Conservation (phyloP, 2,329 filamentous ascomycete genomes). For the Orbilia oligospora region DNA sequence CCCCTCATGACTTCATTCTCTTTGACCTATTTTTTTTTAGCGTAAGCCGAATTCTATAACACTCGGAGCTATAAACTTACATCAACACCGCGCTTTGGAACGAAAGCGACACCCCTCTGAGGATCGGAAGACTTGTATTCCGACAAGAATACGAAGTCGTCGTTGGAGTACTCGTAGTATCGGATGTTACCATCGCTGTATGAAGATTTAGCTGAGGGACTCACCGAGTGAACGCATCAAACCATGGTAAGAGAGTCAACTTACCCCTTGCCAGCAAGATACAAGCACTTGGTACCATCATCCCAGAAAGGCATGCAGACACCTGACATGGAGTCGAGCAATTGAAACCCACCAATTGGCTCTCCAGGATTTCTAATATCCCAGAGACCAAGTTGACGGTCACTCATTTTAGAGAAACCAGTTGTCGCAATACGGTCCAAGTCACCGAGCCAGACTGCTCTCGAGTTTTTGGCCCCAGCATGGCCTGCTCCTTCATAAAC, state of each 20-base stretch:
- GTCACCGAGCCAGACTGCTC: conserved; percentile 96
- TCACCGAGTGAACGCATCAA: conserved; percentile 63
- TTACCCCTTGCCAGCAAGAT: conserved; percentile 96
- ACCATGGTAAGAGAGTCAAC: conserved; percentile 66
- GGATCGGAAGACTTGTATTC: conserved; percentile 98
- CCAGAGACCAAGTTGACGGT: conserved; percentile 95
- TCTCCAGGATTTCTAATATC: conserved; percentile 84
- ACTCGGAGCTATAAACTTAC: conserved; percentile 69
- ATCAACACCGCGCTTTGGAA: conserved; percentile 95
- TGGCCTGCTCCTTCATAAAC: conserved; percentile 89
- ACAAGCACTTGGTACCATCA: conserved; percentile 93
- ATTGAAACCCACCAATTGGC: conserved; percentile 89
- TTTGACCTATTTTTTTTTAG: conserved; percentile 74
- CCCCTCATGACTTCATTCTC: conserved; percentile 96
- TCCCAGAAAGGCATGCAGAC: conserved; percentile 99
- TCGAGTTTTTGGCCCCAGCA: conserved; percentile 95
- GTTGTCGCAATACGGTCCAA: conserved; percentile 91
- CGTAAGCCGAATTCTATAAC: conserved; percentile 14
- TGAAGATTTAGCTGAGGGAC: conserved; percentile 44
- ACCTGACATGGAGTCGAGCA: conserved; percentile 94
- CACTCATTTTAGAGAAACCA: conserved; percentile 98
- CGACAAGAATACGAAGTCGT: conserved; percentile 97
- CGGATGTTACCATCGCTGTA: conserved; percentile 95
- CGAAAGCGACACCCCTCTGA: conserved; percentile 92
- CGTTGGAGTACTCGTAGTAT: conserved; percentile 98